Evolutionary conservation across 169 alveolate species (phyloP).

Genomic region (Cryptosporidium felis): DNA sequence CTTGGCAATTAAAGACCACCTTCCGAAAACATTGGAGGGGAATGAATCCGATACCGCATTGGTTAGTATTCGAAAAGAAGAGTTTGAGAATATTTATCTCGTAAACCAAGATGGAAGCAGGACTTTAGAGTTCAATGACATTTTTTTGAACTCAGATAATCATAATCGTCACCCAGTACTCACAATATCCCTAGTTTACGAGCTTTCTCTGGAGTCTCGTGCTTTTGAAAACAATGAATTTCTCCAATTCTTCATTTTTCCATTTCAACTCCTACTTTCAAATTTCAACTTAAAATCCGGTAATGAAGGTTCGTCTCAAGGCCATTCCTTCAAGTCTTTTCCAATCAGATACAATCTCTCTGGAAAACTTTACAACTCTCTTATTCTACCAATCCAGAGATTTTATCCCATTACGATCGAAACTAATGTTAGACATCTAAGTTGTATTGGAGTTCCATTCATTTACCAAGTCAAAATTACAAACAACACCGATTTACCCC

Average conservation of each 20-base stretch:
- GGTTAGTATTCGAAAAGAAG: conserved; percentile 4
- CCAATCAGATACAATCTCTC: conserved; percentile 15
- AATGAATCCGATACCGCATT: conserved; percentile 10
- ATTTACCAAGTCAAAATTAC: conserved; percentile 30
- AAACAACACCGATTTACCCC: conserved; percentile 27
- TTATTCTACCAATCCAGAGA: not conserved
- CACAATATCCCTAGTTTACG: not conserved
- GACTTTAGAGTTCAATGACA: not conserved
- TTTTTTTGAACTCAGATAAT: not conserved
- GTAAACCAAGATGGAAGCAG: not conserved
- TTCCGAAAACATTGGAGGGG: conserved; percentile 1
- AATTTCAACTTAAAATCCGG: too few relatives aligned
- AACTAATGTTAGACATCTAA: not conserved
- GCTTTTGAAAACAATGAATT: not conserved
- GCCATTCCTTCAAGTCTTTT: conserved; percentile 24
- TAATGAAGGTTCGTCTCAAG: too few relatives aligned
- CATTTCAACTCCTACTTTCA: conserved; percentile 17
- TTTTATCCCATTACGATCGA: conserved; percentile 21
- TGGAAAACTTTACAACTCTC: not conserved
- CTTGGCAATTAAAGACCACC: not conserved
- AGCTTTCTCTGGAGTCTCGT: not conserved
- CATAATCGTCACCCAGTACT: conserved; percentile 2
- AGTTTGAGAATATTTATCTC: not conserved
- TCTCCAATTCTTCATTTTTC: not conserved
- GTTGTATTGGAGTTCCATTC: conserved; percentile 10